Evolutionary conservation across 2,329 filamentous ascomycete genomes (phyloP).

Genomic region (Alternaria rosae): DNA sequence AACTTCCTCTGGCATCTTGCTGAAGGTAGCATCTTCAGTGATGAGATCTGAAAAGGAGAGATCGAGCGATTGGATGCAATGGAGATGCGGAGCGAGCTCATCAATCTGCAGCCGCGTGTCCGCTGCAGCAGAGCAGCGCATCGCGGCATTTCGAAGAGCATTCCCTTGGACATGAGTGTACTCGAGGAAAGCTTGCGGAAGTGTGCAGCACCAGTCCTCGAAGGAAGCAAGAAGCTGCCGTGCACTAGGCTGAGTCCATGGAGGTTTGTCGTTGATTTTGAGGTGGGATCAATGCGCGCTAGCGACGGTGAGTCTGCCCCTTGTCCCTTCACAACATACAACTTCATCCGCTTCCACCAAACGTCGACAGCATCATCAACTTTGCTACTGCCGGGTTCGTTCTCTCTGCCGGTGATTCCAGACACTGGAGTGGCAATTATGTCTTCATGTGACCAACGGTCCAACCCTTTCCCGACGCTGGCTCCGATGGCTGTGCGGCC

Average conservation of each 20-base stretch:
- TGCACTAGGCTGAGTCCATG: neutral
- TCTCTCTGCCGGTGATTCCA: too few species aligned
- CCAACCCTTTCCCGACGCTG: neutral
- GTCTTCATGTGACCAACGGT: neutral
- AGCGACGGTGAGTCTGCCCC: neutral
- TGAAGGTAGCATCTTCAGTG: neutral
- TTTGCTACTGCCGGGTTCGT: neutral
- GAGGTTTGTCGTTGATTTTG: slow-evolving; percentile 7
- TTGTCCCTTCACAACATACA: neutral
- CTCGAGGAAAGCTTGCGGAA: neutral
- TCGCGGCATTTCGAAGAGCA: neutral
- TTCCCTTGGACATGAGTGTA: neutral
- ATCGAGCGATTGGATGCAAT: neutral
- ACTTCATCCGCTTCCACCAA: neutral
- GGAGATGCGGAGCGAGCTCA: neutral
- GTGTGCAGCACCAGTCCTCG: neutral
- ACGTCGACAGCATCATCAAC: neutral
- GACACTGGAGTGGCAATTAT: too few species aligned
- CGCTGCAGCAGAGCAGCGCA: neutral
- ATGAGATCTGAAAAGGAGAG: neutral
- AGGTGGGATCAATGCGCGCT: slow-evolving; percentile 10
- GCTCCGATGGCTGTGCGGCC: neutral
- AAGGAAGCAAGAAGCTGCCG: neutral
- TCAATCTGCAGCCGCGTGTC: neutral
- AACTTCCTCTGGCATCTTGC: neutral